These are phyloP conservation scores for Hyphodiscus sp. DNA, from an alignment of 2,329 filamentous ascomycete genomes.

Conservation along the genomic window DNA sequence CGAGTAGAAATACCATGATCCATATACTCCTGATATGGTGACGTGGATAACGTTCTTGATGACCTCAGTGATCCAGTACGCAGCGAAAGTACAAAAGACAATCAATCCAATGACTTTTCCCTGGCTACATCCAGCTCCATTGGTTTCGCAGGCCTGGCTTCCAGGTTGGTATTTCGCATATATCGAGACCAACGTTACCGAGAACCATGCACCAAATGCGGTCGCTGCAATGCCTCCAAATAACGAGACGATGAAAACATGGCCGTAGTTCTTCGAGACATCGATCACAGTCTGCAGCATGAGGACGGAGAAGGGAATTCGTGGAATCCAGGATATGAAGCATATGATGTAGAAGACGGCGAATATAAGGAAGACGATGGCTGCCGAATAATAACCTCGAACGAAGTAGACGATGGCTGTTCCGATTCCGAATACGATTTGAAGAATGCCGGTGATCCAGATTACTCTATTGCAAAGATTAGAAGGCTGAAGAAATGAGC, in stretches of 20 bases:
- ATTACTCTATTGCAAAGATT: conserved; percentile 50
- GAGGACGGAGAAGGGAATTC: conserved; percentile 85
- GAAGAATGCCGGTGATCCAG: conserved; percentile 85
- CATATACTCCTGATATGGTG: conserved; percentile 82
- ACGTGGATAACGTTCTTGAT: conserved; percentile 91
- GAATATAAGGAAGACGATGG: conserved; percentile 82
- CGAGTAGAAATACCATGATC: conserved; percentile 83
- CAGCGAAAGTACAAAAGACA: conserved; percentile 83
- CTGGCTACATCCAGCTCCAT: conserved; percentile 52
- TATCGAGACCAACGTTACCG: conserved; percentile 76
- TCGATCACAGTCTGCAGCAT: conserved; percentile 86
- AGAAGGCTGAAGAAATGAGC: neutral
- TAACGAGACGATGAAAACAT: conserved; percentile 82
- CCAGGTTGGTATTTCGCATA: conserved; percentile 77
- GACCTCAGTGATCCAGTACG: conserved; percentile 92
- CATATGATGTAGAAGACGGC: conserved; percentile 72
- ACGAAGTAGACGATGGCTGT: conserved; percentile 83
- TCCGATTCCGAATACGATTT: conserved; percentile 76
- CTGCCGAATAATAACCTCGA: conserved; percentile 69
- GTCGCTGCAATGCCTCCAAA: conserved; percentile 72
- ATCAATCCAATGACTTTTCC: conserved; percentile 78
- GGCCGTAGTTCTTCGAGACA: conserved; percentile 74
- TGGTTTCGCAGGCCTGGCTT: conserved; percentile 37
- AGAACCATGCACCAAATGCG: conserved; percentile 77
- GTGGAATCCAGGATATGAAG: conserved; percentile 82